Evolutionary conservation across 345 rosid genomes (phyloP), one percentile per base, ranked within the genome.

Genomic region (Corchorus capsularis): DNA sequence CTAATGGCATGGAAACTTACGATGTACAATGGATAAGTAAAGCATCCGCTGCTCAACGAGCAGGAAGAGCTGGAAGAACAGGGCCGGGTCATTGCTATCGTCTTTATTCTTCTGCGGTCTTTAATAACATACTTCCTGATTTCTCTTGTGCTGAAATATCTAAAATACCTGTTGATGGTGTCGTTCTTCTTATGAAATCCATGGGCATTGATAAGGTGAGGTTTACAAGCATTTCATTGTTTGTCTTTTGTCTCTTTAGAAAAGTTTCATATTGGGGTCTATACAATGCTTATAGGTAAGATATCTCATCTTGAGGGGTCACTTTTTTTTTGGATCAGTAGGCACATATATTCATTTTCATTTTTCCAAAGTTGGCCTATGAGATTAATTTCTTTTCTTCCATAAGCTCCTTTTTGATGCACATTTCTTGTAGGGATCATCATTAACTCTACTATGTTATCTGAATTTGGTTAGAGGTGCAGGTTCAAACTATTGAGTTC

Each of bases 31-130:
- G 98, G 97, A 93, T 94, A 68, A 94, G 98, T 76, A 92, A 93
- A 80, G 95, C 98, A 74, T 94, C 98, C 6, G 95, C 98, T 69
- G 90, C 90, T 79, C 98, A 94, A 80, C 92, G 98, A 67, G 95
- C 97, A 59, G 98, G 98, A 85, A 85, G 98, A 85, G 93, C 98
- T 79, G 98, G 98, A 75, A 88, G 98, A 89, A 94, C 98, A 45
- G 95, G 90, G 64, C 98, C 98, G 79, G 98, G 98, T 53, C 97
- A 94, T 82, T 94, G 96, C 75, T 94, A 94, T 77, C 91, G 95
- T 75, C 90, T 94, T 61, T 95, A 93, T 75, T 90, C 99, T 13
- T 84, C 97, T 79, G 90, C 98, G 4, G 96, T 87, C 74, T 93
- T 89, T 77, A 79, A 76, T 73, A 91, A 92, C 82, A 87, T 87